Conservation (phyloP, 2,329 filamentous ascomycete species). For the Volutella citrinella region DNA sequence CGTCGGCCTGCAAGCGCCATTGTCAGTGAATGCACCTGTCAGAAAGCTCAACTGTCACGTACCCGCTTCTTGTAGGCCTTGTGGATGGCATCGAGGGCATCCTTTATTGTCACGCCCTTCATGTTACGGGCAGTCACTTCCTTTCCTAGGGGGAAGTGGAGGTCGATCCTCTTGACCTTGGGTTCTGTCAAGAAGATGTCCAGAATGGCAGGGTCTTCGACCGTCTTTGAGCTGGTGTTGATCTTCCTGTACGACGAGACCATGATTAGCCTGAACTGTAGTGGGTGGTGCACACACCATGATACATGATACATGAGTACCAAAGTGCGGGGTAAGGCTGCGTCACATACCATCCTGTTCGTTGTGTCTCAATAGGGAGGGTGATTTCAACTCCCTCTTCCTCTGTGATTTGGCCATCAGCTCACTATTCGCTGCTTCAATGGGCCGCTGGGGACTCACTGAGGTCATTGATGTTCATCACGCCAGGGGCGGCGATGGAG, state of each 20-base stretch:
- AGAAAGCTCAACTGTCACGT: no score
- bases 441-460: no score
- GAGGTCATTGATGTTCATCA: conserved; percentile 77
- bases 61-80: conserved; percentile 98
- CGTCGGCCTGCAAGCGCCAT: conserved; percentile 64
- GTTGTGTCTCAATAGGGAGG: conserved; percentile 80
- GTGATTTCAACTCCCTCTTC: conserved; percentile 68
- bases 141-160: conserved; percentile 84
- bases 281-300: no score
- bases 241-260: conserved; percentile 67
- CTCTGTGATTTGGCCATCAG: no score
- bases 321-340: neutral
- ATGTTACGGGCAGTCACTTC: conserved; percentile 87
- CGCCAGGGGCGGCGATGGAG: conserved; percentile 67
- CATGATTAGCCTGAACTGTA: neutral
- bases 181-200: conserved; percentile 78
- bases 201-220: conserved; percentile 83
- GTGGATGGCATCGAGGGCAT: conserved; percentile 91
- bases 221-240: conserved; percentile 73
- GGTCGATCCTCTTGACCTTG: conserved; percentile 88
- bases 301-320: no score
- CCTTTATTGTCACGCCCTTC: conserved; percentile 95
- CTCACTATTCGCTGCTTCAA: no score
- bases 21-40: no score
- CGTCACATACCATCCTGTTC: conserved; percentile 74